A percentile compares a stretch with the other conserved stretches of the same genome.
Conservation (phyloP, 2,329 filamentous ascomycete species). For the Pseudocercospora cruenta region DNA sequence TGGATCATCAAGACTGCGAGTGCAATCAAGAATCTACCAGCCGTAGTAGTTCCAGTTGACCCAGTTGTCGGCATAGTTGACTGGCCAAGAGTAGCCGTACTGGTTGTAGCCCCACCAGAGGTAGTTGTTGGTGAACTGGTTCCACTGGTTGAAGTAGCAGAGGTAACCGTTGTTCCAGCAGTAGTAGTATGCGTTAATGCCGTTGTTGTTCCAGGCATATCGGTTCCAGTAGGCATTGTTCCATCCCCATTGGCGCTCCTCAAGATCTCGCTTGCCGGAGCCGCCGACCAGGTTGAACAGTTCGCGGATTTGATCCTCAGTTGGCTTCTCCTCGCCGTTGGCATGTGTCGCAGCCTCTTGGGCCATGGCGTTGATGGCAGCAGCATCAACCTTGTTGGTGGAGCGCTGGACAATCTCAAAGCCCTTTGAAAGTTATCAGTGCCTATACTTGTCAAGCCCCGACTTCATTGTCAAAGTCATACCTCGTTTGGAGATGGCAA, state of each 20-base stretch:
- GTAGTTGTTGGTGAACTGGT: background rate
- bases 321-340: background rate
- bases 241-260: background rate
- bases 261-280: background rate
- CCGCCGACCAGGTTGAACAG: background rate
- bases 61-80: background rate
- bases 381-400: background rate
- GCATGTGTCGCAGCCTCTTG: background rate
- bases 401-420: background rate
- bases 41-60: background rate
- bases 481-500: background rate
- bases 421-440: background rate
- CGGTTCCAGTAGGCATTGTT: background rate
- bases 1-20: background rate
- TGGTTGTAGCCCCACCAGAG: background rate
- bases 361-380: background rate
- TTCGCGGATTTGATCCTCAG: background rate
- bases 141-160: background rate
- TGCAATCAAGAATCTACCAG: background rate
- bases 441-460: background rate
- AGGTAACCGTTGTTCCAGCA: background rate
- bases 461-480: background rate
- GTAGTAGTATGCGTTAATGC: background rate
- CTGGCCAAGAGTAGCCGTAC: background rate
- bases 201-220: background rate